These are phyloP conservation scores for Aspergillus sclerotioniger DNA, from an alignment of 495 filamentous ascomycete genomes.

Conservation along the genomic window DNA sequence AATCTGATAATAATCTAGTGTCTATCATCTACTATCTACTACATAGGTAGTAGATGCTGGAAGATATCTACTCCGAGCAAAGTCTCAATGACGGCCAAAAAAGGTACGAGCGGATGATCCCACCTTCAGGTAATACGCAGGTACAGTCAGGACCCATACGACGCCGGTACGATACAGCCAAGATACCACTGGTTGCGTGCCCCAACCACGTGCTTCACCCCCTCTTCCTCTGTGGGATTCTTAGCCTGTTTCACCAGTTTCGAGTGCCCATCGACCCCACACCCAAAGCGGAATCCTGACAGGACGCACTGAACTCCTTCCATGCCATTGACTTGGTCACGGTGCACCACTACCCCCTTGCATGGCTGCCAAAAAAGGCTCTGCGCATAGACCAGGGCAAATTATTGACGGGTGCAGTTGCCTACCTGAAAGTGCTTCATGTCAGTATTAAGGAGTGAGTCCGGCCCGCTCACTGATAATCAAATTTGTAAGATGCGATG, in stretches of 20 bases:
- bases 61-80: too few relatives aligned
- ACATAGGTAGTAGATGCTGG: too few relatives aligned
- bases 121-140: neutral
- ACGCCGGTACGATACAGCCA: neutral
- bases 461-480: neutral
- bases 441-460: neutral
- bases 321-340: neutral
- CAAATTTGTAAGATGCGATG: neutral
- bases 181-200: neutral
- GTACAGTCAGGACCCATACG: neutral
- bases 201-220: conserved; percentile 4
- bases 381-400: neutral
- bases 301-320: conserved; percentile 6
- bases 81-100: too few relatives aligned
- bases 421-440: neutral
- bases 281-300: conserved; percentile 1
- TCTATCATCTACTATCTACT: too few relatives aligned
- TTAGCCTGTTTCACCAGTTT: conserved; percentile 5
- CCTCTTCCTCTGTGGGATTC: neutral
- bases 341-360: neutral
- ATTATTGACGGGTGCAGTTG: neutral
- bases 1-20: too few relatives aligned
- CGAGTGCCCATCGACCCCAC: conserved; percentile 4
- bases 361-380: neutral
- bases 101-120: too few relatives aligned